Percentiles rank a stretch among this genome's conserved stretches.
Conservation (phyloP, 306 rosid species). For the Mucuna pruriens region DNA sequence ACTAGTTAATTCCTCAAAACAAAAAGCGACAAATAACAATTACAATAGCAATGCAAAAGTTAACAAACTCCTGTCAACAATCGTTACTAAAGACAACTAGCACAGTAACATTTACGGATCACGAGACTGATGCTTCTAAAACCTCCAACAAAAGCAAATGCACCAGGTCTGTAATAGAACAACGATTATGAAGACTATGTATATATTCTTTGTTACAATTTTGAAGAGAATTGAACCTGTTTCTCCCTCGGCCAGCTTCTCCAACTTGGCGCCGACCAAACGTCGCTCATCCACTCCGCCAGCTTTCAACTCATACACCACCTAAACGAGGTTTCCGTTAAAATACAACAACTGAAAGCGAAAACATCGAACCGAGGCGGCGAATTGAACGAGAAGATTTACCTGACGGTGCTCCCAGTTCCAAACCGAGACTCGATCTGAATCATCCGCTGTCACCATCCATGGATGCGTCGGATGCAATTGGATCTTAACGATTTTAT, state of each 20-base stretch:
- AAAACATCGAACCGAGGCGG: background rate
- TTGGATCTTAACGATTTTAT: slow-evolving; percentile 94
- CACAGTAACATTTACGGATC: background rate
- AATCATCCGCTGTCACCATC: slow-evolving; percentile 97
- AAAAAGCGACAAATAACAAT: background rate
- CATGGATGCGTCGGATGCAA: slow-evolving; percentile 99
- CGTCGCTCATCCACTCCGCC: slow-evolving; percentile 99
- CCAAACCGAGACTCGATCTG: slow-evolving; percentile 98
- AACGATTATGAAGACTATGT: background rate
- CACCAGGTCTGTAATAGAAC: slow-evolving; percentile 11
- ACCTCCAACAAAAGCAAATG: slow-evolving; percentile 33
- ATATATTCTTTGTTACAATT: background rate
- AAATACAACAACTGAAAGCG: background rate
- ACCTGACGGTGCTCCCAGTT: slow-evolving; percentile 99
- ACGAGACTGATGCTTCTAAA: slow-evolving; percentile 10
- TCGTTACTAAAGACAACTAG: background rate
- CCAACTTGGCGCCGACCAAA: slow-evolving; percentile 93
- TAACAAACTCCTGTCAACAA: background rate
- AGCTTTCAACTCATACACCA: slow-evolving; percentile 94
- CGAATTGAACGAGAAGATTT: background rate
- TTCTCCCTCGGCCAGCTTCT: slow-evolving; percentile 99
- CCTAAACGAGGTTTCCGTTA: slow-evolving; percentile 48
- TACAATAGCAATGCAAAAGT: slow-evolving; percentile 19
- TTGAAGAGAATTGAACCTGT: slow-evolving; percentile 54
- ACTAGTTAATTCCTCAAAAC: slow-evolving; percentile 30